These are phyloP conservation scores for Coprinopsis strossmayeri DNA, from an alignment of 768 basidiomycete genomes.

Conservation along the genomic window DNA sequence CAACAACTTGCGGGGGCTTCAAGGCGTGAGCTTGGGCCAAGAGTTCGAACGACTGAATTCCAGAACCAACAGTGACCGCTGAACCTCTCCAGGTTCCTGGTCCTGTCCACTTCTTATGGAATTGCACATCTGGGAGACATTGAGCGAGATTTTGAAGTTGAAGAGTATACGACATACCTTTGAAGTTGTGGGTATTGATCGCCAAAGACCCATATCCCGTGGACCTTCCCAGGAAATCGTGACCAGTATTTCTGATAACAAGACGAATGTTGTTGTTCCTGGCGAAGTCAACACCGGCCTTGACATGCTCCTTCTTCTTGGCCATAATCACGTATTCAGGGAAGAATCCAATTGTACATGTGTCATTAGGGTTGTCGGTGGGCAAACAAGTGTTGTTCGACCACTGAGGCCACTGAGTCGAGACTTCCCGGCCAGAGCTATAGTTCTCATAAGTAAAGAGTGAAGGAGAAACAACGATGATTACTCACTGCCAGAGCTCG, in stretches of 20 bases:
- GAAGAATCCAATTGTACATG: conserved; percentile 10
- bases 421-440: conserved; percentile 6
- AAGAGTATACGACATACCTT: conserved; percentile 7
- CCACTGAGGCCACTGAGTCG: conserved; percentile 8
- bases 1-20: conserved; percentile 8
- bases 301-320: conserved; percentile 14
- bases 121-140: conserved; percentile 4
- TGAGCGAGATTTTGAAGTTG: conserved; percentile 1
- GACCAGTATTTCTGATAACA: conserved; percentile 19
- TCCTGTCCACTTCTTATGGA: conserved; percentile 12
- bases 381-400: conserved; percentile 14
- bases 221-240: conserved; percentile 13
- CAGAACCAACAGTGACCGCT: conserved; percentile 17
- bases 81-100: conserved; percentile 11
- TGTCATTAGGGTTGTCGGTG: conserved; percentile 7
- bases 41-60: conserved; percentile 13
- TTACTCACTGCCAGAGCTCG: conserved; percentile 10
- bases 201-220: neutral
- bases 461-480: neutral
- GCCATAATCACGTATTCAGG: conserved; percentile 17
- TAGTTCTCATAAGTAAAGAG: neutral
- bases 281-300: conserved; percentile 17
- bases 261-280: conserved; percentile 16
- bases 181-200: conserved; percentile 17
- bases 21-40: conserved; percentile 6